Conservation (phyloP, 2,329 filamentous ascomycete species). For the Chaetothyriales sp. region DNA sequence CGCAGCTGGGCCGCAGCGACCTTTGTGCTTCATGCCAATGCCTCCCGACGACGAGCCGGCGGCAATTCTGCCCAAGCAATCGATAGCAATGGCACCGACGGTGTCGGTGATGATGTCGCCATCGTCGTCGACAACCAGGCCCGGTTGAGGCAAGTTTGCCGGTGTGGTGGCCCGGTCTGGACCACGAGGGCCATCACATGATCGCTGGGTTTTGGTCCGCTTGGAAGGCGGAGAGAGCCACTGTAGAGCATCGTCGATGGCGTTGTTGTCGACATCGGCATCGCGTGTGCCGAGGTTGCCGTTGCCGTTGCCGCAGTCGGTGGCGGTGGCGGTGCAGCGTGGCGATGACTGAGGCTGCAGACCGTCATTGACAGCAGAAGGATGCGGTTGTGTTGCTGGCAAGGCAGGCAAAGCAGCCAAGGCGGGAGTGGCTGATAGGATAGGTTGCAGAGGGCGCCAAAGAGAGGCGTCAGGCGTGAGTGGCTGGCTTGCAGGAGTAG, state of each 20-base stretch:
- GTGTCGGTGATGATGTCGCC: conserved; percentile 73
- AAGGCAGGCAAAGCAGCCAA: background rate
- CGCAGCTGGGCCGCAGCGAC: conserved; percentile 81
- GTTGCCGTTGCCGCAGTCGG: too few species aligned
- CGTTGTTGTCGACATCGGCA: conserved; percentile 2
- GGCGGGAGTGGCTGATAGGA: background rate
- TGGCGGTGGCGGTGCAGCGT: background rate
- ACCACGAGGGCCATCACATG: conserved; percentile 8
- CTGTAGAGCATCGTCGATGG: conserved; percentile 7
- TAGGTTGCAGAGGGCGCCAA: background rate
- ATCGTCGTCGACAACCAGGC: conserved; percentile 1
- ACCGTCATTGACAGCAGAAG: background rate
- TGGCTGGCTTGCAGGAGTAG: background rate
- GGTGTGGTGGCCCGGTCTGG: background rate
- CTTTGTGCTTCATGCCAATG: conserved; percentile 95
- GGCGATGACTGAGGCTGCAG: background rate
- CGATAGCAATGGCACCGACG: conserved; percentile 88
- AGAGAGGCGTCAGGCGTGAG: background rate
- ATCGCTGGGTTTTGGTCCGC: conserved; percentile 10
- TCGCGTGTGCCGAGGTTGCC: conserved; percentile 1
- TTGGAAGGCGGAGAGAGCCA: conserved; percentile 7
- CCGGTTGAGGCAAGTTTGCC: background rate
- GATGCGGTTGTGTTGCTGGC: background rate
- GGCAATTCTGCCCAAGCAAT: conserved; percentile 72
- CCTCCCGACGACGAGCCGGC: conserved; percentile 92